Percentiles rank a stretch among this genome's conserved stretches.
phyloP scores from a whole-genome alignment of 345 rosid species.

The Mallotus nudiflorus region DNA sequence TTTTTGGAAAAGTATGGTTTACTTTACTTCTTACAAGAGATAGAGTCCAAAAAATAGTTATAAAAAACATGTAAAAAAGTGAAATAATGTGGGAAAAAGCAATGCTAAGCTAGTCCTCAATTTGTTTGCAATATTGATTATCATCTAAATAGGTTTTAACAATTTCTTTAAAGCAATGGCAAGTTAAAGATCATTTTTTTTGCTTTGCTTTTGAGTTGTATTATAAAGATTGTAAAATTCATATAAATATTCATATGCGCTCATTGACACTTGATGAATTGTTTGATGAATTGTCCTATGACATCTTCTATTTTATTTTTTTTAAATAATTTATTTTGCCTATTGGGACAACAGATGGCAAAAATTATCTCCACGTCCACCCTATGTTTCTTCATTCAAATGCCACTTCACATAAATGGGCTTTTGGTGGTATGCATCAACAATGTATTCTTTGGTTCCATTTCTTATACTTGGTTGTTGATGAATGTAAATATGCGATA shows the following conservation, averaged over 20 bases:
- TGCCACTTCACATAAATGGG: conserved; percentile 99
- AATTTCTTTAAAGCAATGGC: no score
- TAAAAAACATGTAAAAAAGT: no score
- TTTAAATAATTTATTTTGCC: neutral
- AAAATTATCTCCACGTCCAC: conserved; percentile 80
- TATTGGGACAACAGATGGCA: conserved; percentile 51
- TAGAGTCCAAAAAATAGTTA: no score
- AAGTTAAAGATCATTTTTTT: no score
- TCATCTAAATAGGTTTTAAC: no score
- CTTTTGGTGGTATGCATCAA: conserved; percentile 78
- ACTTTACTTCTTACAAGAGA: no score
- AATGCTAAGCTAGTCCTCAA: no score
- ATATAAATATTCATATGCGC: neutral
- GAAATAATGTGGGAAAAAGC: no score
- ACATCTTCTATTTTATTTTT: neutral
- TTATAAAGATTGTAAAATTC: neutral
- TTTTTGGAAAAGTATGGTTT: no score
- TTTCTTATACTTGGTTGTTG: neutral
- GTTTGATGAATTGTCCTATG: conserved; percentile 10
- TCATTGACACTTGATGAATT: conserved; percentile 12
- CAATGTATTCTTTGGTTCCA: neutral
- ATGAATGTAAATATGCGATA: neutral
- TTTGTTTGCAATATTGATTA: no score
- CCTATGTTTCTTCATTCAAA: conserved; percentile 98
- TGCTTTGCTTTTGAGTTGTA: neutral